phyloP scores from a whole-genome alignment of 352 stramenopile genomes.

The Pythium apleroticum region DNA sequence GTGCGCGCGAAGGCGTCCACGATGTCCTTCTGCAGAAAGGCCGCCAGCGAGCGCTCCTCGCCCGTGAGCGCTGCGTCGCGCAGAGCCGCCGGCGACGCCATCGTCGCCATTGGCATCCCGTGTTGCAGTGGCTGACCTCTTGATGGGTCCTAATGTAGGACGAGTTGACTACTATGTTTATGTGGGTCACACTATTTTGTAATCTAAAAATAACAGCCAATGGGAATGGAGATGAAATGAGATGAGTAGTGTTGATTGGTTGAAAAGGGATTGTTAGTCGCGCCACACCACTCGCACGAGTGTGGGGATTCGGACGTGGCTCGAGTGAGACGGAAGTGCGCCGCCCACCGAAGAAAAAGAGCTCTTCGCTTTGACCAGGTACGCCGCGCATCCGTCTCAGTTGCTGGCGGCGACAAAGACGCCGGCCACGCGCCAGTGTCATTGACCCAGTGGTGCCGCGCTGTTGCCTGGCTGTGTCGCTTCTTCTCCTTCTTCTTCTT shows the following conservation, averaged over 20 bases:
- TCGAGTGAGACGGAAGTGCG: constrained; percentile 23
- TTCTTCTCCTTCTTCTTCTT: neutral
- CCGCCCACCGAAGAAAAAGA: constrained; percentile 11
- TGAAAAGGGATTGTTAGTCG: constrained; percentile 7
- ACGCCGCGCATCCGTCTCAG: neutral
- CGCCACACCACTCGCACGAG: constrained; percentile 2
- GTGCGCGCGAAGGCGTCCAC: constrained; percentile 36
- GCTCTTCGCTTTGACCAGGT: constrained; percentile 3
- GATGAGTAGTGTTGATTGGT: constrained; percentile 15
- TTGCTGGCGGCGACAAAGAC: constrained; percentile 3
- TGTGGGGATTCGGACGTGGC: neutral
- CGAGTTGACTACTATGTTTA: neutral
- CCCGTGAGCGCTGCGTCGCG: constrained; percentile 4
- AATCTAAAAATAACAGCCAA: neutral
- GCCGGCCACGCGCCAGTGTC: too few species aligned
- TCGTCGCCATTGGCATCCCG: neutral
- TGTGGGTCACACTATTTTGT: constrained; percentile 8
- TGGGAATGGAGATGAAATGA: neutral
- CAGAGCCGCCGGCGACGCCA: constrained; percentile 9
- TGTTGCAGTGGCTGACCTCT: too few species aligned
- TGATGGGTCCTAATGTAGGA: constrained; percentile 16
- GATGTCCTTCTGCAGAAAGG: constrained; percentile 35
- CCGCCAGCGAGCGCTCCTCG: constrained; percentile 27
- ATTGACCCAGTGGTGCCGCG: too few species aligned
- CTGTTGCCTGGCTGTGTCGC: neutral